Evolutionary conservation across 208 protist genomes (phyloP).

Genomic region (Trypanosoma rangeli): DNA sequence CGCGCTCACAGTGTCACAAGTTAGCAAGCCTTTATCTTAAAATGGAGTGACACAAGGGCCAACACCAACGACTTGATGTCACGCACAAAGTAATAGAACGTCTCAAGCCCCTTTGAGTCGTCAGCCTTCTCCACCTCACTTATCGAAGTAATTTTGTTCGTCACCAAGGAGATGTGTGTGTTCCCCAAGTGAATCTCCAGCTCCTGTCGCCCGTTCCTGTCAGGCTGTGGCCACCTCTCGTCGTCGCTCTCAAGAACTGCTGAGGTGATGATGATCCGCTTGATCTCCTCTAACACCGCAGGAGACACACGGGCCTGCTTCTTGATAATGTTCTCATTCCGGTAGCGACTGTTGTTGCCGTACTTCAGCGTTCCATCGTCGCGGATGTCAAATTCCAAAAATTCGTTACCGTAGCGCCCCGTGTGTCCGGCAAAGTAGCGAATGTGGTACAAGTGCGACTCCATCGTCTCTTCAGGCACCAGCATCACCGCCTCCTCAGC

Average conservation of each 20-base stretch:
- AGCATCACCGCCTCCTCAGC: neutral
- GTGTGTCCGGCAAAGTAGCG: conserved; percentile 88
- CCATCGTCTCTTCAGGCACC: conserved; percentile 47
- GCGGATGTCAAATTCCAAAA: conserved; percentile 84
- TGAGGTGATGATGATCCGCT: conserved; percentile 65
- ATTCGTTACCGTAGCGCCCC: conserved; percentile 89
- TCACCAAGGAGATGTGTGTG: conserved; percentile 86
- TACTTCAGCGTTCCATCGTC: conserved; percentile 84
- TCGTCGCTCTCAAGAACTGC: conserved; percentile 75
- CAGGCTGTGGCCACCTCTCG: conserved; percentile 77
- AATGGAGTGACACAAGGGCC: conserved; percentile 84
- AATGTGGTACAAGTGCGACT: conserved; percentile 75
- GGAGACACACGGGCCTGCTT: conserved; percentile 74
- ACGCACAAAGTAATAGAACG: conserved; percentile 84
- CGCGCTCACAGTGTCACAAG: neutral
- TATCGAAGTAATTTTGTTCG: conserved; percentile 85
- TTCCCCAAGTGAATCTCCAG: conserved; percentile 86
- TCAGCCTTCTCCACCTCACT: conserved; percentile 57
- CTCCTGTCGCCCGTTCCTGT: conserved; percentile 88
- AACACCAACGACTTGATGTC: conserved; percentile 81
- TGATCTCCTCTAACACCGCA: conserved; percentile 74
- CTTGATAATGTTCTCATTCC: conserved; percentile 91
- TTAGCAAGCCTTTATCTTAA: conserved; percentile 83
- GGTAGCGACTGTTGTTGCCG: conserved; percentile 87
- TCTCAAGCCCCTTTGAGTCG: conserved; percentile 46